phyloP scores from a whole-genome alignment of 2,329 filamentous ascomycete genomes.

The Lasiodiplodia citricola region DNA sequence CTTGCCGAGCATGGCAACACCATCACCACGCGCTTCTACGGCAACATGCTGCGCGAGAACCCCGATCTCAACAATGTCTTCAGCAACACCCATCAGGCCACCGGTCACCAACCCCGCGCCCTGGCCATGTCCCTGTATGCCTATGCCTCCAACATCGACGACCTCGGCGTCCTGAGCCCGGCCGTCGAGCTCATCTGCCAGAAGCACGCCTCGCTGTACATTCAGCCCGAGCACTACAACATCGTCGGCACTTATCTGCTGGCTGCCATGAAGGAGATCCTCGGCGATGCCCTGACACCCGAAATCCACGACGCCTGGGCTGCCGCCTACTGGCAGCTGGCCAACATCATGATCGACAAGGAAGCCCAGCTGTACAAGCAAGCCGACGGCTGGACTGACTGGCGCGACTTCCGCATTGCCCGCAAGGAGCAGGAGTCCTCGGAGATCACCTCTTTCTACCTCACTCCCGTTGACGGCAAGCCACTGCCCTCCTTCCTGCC shows the following conservation, averaged over 20 bases:
- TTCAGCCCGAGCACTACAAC: conserved; percentile 71
- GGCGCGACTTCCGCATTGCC: conserved; percentile 70
- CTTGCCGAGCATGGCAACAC: conserved; percentile 69
- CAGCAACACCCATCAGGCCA: conserved; percentile 72
- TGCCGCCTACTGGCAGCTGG: conserved; percentile 74
- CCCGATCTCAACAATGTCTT: conserved; percentile 73
- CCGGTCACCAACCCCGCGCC: conserved; percentile 70
- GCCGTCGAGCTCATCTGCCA: conserved; percentile 73
- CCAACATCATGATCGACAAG: conserved; percentile 71
- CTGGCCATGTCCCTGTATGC: conserved; percentile 72
- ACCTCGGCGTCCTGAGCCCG: conserved; percentile 64
- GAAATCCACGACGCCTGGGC: conserved; percentile 71
- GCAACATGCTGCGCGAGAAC: conserved; percentile 67
- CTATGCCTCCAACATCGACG: conserved; percentile 74
- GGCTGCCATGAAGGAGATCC: conserved; percentile 68
- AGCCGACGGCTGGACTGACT: conserved; percentile 68
- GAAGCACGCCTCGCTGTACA: conserved; percentile 74
- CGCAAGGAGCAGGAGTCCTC: conserved; percentile 70
- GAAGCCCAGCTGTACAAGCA: conserved; percentile 68
- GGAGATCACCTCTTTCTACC: conserved; percentile 73
- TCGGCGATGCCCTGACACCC: conserved; percentile 69
- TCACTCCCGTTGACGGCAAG: conserved; percentile 66
- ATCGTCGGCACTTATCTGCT: conserved; percentile 74
- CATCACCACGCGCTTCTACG: conserved; percentile 76
- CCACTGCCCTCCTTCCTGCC: conserved; percentile 69